Percentiles rank a stretch among this genome's conserved stretches.
These are phyloP conservation scores for Kalanchoe fedtschenkoi DNA, from an alignment of 164 flowering plant genomes.

Conservation along the genomic window DNA sequence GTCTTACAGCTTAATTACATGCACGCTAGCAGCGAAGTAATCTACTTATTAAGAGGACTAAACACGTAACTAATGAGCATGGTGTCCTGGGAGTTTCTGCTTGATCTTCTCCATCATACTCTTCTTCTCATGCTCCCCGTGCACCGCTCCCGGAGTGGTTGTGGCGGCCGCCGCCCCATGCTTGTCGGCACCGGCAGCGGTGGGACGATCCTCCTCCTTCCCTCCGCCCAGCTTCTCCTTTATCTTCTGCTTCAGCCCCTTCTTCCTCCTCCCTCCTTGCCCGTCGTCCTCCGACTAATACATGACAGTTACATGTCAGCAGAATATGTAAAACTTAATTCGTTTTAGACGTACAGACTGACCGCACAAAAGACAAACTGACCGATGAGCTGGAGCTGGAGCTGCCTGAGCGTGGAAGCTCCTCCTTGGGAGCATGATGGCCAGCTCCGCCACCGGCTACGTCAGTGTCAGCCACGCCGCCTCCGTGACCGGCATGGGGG, in stretches of 20 bases:
- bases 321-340: neutral
- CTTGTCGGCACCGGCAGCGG: neutral
- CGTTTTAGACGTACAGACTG: neutral
- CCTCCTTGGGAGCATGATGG: neutral
- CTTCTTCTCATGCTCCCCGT: neutral
- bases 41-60: neutral
- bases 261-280: conserved; percentile 9
- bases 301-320: neutral
- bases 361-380: neutral
- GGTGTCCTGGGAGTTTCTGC: conserved; percentile 1
- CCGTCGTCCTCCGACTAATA: conserved; percentile 5
- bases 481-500: too few relatives aligned
- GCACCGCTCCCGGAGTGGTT: neutral
- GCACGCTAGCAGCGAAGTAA: neutral
- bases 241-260: conserved; percentile 1
- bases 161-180: neutral
- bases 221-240: neutral
- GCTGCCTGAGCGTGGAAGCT: neutral
- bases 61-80: neutral
- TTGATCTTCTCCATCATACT: conserved; percentile 1
- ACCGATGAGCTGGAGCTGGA: conserved; percentile 6
- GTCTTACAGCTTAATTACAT: neutral
- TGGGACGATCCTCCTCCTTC: neutral
- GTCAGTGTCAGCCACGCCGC: neutral
- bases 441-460: neutral